Percentiles rank a stretch among this genome's conserved stretches.
Conservation (phyloP, 306 rosid species). For the Citrullus colocynthis region DNA sequence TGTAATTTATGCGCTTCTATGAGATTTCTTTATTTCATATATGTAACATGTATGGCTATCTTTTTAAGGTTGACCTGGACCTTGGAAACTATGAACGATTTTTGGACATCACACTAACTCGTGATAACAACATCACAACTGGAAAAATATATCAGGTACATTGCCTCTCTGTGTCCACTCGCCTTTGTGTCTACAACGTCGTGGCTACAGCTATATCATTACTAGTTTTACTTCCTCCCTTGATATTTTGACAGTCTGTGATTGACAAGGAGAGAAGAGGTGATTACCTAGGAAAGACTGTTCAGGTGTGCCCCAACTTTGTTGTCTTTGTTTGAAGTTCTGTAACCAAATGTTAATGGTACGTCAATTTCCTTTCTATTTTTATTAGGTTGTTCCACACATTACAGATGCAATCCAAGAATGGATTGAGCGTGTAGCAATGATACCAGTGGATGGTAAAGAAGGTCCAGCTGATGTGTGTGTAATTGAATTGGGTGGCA, state of each 20-base stretch:
- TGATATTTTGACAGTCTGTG: slow-evolving; percentile 19
- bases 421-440: slow-evolving; percentile 37
- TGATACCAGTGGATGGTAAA: slow-evolving; percentile 29
- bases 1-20: neutral
- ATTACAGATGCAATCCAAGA: slow-evolving; percentile 44
- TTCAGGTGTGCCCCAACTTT: slow-evolving; percentile 21
- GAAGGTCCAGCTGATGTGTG: slow-evolving; percentile 40
- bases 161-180: neutral
- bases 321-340: neutral
- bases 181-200: neutral
- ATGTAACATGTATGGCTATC: neutral
- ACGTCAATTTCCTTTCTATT: neutral
- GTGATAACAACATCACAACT: slow-evolving; percentile 87
- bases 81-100: slow-evolving; percentile 97
- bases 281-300: slow-evolving; percentile 47
- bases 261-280: slow-evolving; percentile 37
- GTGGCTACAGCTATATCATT: neutral
- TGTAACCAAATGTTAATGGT: neutral
- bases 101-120: slow-evolving; percentile 70
- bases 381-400: slow-evolving; percentile 39
- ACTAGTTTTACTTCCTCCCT: neutral
- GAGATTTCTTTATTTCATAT: neutral
- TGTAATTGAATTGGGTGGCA: slow-evolving; percentile 42
- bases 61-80: slow-evolving; percentile 85
- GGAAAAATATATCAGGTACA: slow-evolving; percentile 95